phyloP scores from a whole-genome alignment of 2,329 filamentous ascomycete species.

The Xylariales sp. region DNA sequence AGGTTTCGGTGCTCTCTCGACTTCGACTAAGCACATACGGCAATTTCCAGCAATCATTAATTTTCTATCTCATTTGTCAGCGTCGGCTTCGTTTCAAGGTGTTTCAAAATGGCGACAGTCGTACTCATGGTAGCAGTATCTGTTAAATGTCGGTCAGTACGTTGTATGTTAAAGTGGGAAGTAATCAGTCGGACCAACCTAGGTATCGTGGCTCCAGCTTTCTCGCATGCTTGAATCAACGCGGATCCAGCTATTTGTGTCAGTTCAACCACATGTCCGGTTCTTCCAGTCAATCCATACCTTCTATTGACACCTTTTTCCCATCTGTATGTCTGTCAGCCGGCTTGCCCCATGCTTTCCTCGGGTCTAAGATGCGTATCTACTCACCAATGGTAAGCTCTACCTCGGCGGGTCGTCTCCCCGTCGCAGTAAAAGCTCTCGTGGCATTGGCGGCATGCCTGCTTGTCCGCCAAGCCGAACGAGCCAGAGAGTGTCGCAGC shows the following conservation, averaged over 20 bases:
- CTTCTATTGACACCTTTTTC: conserved; percentile 97
- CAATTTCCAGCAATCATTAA: conserved; percentile 99
- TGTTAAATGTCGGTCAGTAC: no score
- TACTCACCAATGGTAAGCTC: conserved; percentile 88
- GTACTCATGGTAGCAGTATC: conserved; percentile 99
- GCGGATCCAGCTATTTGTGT: conserved; percentile 80
- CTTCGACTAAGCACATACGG: conserved; percentile 98
- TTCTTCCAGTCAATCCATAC: conserved; percentile 44
- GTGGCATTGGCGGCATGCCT: conserved; percentile 55
- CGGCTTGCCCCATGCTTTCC: conserved; percentile 9
- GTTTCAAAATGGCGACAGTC: conserved; percentile 30
- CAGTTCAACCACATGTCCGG: no score
- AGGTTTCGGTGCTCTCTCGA: conserved; percentile 92
- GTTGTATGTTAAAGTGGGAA: no score
- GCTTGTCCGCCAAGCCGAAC: conserved; percentile 63
- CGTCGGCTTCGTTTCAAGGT: conserved; percentile 12
- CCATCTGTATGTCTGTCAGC: conserved; percentile 61
- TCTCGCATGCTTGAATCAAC: conserved; percentile 98
- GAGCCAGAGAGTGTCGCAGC: conserved; percentile 64
- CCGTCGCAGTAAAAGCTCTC: conserved; percentile 78
- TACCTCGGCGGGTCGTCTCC: conserved; percentile 80
- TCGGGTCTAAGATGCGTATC: conserved; percentile 20
- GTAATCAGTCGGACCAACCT: no score
- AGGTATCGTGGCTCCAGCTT: conserved; percentile 85
- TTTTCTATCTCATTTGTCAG: conserved; percentile 62